phyloP scores from a whole-genome alignment of 257 asterid species.

The Petunia axillaris region DNA sequence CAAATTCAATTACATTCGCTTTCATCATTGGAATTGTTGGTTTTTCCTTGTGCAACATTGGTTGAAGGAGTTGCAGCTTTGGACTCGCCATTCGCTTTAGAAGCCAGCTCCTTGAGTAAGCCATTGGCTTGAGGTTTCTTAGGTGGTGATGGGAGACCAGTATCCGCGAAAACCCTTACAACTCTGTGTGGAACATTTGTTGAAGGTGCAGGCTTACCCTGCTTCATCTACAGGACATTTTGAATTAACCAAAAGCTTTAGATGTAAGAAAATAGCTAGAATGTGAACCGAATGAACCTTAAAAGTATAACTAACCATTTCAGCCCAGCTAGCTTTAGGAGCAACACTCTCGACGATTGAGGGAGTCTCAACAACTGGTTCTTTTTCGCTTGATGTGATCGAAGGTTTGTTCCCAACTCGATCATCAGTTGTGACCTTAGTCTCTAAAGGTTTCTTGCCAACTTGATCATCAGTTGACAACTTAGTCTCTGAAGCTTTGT shows the following conservation, averaged over 20 bases:
- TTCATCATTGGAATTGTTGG: background rate
- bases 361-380: no score
- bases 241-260: background rate
- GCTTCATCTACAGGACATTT: conserved; percentile 47
- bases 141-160: conserved; percentile 1
- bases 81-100: conserved; percentile 27
- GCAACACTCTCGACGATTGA: no score
- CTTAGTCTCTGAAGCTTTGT: no score
- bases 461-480: no score
- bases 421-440: background rate
- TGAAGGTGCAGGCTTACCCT: conserved; percentile 31
- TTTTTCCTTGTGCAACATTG: conserved; percentile 32
- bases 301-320: conserved; percentile 24
- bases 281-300: background rate
- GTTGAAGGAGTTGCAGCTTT: conserved; percentile 24
- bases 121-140: background rate
- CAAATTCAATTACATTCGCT: conserved; percentile 11
- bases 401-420: background rate
- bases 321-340: no score
- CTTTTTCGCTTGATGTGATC: no score
- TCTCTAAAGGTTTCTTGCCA: no score
- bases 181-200: background rate
- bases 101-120: background rate
- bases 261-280: background rate
- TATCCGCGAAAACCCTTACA: conserved; percentile 28